A percentile compares a stretch with the other conserved stretches of the same genome.
Conservation (phyloP, 345 rosid species). For the Citrus hindsii region DNA sequence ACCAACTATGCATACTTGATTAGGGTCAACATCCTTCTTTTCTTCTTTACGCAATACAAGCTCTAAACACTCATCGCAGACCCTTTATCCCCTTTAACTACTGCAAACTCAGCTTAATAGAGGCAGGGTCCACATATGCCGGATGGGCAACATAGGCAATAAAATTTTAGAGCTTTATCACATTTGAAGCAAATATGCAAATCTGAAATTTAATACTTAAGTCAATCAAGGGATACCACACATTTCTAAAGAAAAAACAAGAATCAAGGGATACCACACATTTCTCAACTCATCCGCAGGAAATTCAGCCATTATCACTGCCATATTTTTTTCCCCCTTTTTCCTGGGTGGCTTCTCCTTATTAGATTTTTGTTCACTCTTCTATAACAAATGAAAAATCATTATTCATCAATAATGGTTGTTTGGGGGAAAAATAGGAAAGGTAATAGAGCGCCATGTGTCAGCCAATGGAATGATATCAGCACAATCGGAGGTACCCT, state of each 20-base stretch:
- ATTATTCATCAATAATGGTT: too few relatives aligned
- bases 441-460: too few relatives aligned
- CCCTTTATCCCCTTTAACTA: conserved; percentile 28
- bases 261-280: background rate
- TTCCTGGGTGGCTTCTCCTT: too few relatives aligned
- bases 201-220: conserved; percentile 28
- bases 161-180: conserved; percentile 31
- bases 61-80: conserved; percentile 39
- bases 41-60: conserved; percentile 43
- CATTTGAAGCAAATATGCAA: conserved; percentile 50
- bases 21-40: conserved; percentile 25
- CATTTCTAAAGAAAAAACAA: background rate
- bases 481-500: too few relatives aligned
- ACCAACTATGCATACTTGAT: conserved; percentile 28
- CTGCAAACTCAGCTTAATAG: conserved; percentile 24
- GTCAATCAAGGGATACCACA: background rate
- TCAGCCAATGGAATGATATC: too few relatives aligned
- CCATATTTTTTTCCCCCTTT: too few relatives aligned
- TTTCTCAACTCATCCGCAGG: too few relatives aligned
- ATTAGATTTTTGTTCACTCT: too few relatives aligned
- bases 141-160: conserved; percentile 51
- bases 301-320: too few relatives aligned
- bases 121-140: conserved; percentile 44
- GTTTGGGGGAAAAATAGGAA: too few relatives aligned
- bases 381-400: too few relatives aligned